These are phyloP conservation scores for Trichoderma polysporum DNA, from an alignment of 2,329 filamentous ascomycete species.

Conservation along the genomic window DNA sequence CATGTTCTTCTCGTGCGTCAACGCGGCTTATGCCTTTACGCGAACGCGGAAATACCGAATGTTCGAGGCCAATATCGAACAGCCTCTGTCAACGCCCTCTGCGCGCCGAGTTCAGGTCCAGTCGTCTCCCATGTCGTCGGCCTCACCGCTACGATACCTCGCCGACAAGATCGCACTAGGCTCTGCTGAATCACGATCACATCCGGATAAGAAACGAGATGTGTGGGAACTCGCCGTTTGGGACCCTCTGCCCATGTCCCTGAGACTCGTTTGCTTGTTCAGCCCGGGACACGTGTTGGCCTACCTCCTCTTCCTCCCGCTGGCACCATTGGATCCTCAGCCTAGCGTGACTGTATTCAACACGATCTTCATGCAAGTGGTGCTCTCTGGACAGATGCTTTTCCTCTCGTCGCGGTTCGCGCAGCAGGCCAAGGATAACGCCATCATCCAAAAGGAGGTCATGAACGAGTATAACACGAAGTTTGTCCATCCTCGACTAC, in stretches of 20 bases:
- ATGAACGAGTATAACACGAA: constrained; percentile 95
- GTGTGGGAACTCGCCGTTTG: constrained; percentile 95
- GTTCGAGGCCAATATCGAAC: constrained; percentile 83
- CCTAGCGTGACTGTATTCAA: constrained; percentile 86
- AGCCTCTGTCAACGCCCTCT: constrained; percentile 74
- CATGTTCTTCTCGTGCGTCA: constrained; percentile 64
- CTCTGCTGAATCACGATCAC: constrained; percentile 76
- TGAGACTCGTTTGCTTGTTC: constrained; percentile 85
- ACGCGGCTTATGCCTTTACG: constrained; percentile 78
- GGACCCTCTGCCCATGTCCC: constrained; percentile 83
- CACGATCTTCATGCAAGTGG: constrained; percentile 69
- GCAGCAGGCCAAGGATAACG: constrained; percentile 81
- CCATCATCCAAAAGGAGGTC: constrained; percentile 86
- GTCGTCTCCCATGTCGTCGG: constrained; percentile 70
- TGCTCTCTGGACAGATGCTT: constrained; percentile 76
- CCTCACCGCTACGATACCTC: constrained; percentile 74
- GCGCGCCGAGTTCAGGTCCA: constrained; percentile 86
- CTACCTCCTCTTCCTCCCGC: constrained; percentile 84
- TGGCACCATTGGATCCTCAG: constrained; percentile 69
- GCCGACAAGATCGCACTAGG: constrained; percentile 65
- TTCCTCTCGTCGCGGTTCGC: constrained; percentile 71
- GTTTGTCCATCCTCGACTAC: constrained; percentile 87
- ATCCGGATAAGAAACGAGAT: constrained; percentile 78
- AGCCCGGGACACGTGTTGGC: constrained; percentile 90
- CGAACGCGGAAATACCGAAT: constrained; percentile 85